These are phyloP conservation scores for Dactylorhiza incarnata DNA, from an alignment of 106 monocot species.

Conservation along the genomic window DNA sequence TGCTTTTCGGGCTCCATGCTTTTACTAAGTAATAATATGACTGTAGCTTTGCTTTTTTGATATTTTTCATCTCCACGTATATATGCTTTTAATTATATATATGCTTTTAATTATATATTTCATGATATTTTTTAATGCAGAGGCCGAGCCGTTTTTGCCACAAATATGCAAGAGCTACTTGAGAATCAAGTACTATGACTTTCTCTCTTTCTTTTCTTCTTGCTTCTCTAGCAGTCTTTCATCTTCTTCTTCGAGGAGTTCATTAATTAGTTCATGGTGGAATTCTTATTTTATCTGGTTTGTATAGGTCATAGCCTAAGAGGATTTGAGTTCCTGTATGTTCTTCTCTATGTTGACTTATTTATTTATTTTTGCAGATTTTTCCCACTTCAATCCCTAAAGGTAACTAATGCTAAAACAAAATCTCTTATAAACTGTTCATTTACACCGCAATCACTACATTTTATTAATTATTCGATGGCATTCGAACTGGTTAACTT, in stretches of 20 bases:
- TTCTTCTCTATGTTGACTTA: no score
- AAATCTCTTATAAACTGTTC: no score
- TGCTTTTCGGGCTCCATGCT: background rate
- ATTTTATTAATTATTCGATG: no score
- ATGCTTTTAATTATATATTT: slow-evolving; percentile 1
- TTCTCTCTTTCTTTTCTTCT: background rate
- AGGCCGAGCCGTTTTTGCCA: slow-evolving; percentile 50
- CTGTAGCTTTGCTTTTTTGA: background rate
- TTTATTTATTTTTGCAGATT: no score
- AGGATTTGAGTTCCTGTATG: no score
- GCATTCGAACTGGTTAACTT: no score
- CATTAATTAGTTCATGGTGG: background rate
- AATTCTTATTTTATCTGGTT: background rate
- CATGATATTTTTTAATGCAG: slow-evolving; percentile 28
- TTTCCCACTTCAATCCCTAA: no score
- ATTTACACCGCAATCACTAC: no score
- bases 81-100: background rate
- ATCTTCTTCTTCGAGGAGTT: background rate
- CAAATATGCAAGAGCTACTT: slow-evolving; percentile 52
- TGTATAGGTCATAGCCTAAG: no score
- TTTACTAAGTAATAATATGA: background rate
- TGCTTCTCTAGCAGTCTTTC: no score
- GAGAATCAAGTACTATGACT: slow-evolving; percentile 39
- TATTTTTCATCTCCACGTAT: background rate
- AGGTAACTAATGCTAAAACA: no score